Evolutionary conservation across 139 green algal species (phyloP).

Genomic region (Tetradesmus lagerheimii): DNA sequence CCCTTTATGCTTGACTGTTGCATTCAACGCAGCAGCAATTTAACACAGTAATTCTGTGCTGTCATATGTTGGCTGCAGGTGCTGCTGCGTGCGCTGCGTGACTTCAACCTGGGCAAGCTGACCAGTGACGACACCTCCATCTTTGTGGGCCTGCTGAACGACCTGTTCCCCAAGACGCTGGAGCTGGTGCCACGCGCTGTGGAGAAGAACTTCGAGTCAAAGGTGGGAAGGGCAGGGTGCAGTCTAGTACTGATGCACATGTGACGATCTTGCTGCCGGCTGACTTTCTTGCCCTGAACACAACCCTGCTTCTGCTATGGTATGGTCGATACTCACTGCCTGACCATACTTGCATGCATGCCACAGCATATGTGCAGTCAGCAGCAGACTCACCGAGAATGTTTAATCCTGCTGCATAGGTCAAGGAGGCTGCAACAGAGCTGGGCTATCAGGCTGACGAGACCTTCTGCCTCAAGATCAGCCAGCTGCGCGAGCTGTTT

Average conservation of each 20-base stretch:
- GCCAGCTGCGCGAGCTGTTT: constrained; percentile 86
- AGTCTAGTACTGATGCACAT: too few relatives aligned
- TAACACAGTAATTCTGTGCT: too few relatives aligned
- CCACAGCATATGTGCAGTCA: not conserved
- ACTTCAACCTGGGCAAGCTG: constrained; percentile 98
- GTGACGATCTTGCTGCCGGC: too few relatives aligned
- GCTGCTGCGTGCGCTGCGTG: constrained; percentile 90
- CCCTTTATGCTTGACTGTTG: not conserved
- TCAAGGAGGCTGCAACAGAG: constrained; percentile 81
- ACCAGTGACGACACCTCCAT: constrained; percentile 90
- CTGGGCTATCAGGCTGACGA: constrained; percentile 90
- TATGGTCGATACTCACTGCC: too few relatives aligned
- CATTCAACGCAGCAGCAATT: too few relatives aligned
- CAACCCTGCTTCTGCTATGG: too few relatives aligned
- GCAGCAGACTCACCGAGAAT: too few relatives aligned
- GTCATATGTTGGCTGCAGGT: constrained; percentile 63
- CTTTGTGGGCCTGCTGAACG: constrained; percentile 94
- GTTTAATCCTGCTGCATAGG: constrained; percentile 31
- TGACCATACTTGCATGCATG: not conserved
- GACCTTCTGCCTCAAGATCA: constrained; percentile 93
- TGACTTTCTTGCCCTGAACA: too few relatives aligned
- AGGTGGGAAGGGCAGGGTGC: constrained; percentile 50
- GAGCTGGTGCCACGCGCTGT: constrained; percentile 85
- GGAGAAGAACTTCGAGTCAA: constrained; percentile 84
- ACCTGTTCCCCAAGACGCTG: constrained; percentile 93